These are phyloP conservation scores for Elymus sibiricus DNA, from an alignment of 176 grass and related monocot genomes.

Conservation along the genomic window DNA sequence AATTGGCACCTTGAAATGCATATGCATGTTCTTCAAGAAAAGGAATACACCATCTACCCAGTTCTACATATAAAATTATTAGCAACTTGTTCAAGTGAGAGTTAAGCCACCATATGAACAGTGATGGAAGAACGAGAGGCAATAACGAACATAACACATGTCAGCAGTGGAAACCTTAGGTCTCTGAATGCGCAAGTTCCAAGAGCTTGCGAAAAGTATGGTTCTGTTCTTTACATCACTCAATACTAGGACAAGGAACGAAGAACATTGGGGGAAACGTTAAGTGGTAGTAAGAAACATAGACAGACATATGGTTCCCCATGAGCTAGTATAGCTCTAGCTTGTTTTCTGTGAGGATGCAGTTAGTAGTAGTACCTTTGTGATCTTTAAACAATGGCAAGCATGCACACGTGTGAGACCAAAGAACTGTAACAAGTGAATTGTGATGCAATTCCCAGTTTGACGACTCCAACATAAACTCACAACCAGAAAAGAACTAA, in stretches of 20 bases:
- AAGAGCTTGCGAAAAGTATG: conserved; percentile 45
- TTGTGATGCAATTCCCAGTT: conserved; percentile 41
- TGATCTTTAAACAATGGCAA: conserved; percentile 55
- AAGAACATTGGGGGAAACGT: conserved; percentile 24
- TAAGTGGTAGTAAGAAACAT: conserved; percentile 12
- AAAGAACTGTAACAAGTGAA: conserved; percentile 39
- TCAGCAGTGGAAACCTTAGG: conserved; percentile 40
- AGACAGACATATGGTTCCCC: conserved; percentile 34
- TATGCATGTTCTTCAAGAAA: conserved; percentile 3
- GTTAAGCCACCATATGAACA: background rate
- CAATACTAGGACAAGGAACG: conserved; percentile 23
- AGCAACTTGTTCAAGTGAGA: background rate
- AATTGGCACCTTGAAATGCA: background rate
- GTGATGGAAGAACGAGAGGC: background rate
- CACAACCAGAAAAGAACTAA: conserved; percentile 29
- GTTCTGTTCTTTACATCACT: conserved; percentile 36
- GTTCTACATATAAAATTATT: background rate
- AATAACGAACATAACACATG: conserved; percentile 26
- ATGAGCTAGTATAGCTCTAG: conserved; percentile 20
- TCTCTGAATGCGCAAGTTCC: conserved; percentile 64
- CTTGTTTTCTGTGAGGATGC: conserved; percentile 32
- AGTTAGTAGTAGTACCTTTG: conserved; percentile 21
- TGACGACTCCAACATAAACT: conserved; percentile 22
- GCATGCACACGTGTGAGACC: conserved; percentile 59
- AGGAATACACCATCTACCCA: background rate